Base-by-base conservation (phyloP, 2,329 filamentous ascomycete species). In the Periconia sp. region DNA sequence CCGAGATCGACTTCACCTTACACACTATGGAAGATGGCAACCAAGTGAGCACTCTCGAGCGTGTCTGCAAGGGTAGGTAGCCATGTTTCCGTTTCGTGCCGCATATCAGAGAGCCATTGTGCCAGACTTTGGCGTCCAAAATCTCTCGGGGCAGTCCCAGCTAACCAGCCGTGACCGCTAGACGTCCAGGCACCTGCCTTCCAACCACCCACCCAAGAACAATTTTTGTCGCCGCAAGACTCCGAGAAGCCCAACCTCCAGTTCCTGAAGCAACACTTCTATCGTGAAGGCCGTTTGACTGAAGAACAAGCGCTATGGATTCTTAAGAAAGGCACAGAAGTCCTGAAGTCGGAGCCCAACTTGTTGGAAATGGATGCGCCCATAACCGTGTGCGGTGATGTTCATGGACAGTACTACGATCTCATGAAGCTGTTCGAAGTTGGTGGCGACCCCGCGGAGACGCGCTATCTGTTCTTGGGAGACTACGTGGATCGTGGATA, bases 371-470 rank as follows among this genome's bases (percentile, higher is more conserved):
- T 99, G 94, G 94, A 99, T 76, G 94, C 94, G 41, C 94, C 94
- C 57, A 99, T 99, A 72, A 99, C 94, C 10, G 94, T 99, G 47
- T 99, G 94, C 70, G 94, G 94, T 72, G 94, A 99, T 71, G 92
- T 99, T 50, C 94, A 99, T 76, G 94, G 94, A 63, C 94, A 99
- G 79, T 99, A 97, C 80, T 99, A 96, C 76, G 94, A 99, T 76
- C 79, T 99, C 72, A 99, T 99, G 94, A 99, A 99, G 82, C 83
- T 99, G 33, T 99, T 99, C 70, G 94, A 99, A 77, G 94, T 99
- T 48, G 94, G 94, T 62, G 94, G 94, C 60, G 94, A 99, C 75
- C 94, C 94, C 41, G 86, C 93, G 50, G 94, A 99, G 79, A 99
- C 94, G 30, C 82, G 94, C 70, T 99, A 99, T 77, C 85, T 99